phyloP scores from a whole-genome alignment of 305 asterid genomes.

The Petunia hybrid region DNA sequence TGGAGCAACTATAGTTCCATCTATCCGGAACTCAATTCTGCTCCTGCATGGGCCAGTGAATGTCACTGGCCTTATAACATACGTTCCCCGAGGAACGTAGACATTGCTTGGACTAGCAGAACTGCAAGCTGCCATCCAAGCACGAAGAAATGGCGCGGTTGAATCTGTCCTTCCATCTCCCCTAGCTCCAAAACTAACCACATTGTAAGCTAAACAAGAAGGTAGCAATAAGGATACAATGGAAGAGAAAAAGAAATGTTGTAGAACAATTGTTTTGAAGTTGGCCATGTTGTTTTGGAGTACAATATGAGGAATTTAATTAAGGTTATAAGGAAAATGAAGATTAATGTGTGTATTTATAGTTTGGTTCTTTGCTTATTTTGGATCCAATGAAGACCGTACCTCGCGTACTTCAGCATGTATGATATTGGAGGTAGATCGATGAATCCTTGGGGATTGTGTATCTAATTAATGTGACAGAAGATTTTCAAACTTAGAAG shows the following conservation, averaged over 20 bases:
- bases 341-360: slow-evolving; percentile 15
- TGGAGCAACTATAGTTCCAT: slow-evolving; percentile 77
- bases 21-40: slow-evolving; percentile 54
- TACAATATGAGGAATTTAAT: not conserved
- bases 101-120: slow-evolving; percentile 59
- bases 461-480: not conserved
- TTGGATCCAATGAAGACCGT: slow-evolving; percentile 16
- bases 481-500: not conserved
- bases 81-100: slow-evolving; percentile 64
- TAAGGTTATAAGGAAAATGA: slow-evolving; percentile 12
- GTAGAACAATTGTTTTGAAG: not conserved
- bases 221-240: slow-evolving; percentile 25
- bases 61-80: slow-evolving; percentile 46
- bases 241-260: slow-evolving; percentile 28
- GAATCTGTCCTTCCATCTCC: slow-evolving; percentile 81
- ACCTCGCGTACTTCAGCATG: not conserved
- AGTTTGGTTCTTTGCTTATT: slow-evolving; percentile 11
- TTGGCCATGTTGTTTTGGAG: slow-evolving; percentile 16
- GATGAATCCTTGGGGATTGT: slow-evolving; percentile 29
- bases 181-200: slow-evolving; percentile 64
- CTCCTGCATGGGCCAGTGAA: slow-evolving; percentile 72
- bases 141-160: slow-evolving; percentile 54
- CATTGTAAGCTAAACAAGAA: slow-evolving; percentile 55
- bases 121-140: slow-evolving; percentile 77
- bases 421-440: not conserved